Percentiles rank a stretch among this genome's conserved stretches.
These are phyloP conservation scores for Psilocybe subaeruginosa DNA, from an alignment of 768 basidiomycete genomes.

Conservation along the genomic window DNA sequence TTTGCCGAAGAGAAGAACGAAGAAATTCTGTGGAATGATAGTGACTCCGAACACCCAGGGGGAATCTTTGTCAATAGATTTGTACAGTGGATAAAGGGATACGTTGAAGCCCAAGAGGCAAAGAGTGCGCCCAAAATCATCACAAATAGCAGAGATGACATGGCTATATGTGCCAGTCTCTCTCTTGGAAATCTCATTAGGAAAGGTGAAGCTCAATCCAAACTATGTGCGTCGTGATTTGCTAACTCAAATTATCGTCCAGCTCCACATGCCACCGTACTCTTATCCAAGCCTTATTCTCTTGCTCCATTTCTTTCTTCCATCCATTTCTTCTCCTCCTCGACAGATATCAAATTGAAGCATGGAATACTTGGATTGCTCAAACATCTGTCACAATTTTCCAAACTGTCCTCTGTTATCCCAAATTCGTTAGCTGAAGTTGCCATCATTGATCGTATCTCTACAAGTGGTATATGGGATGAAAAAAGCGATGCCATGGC, in stretches of 20 bases:
- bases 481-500: slow-evolving; percentile 77
- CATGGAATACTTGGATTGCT: slow-evolving; percentile 88
- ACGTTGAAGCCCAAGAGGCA: slow-evolving; percentile 43
- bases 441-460: slow-evolving; percentile 63
- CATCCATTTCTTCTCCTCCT: slow-evolving; percentile 51
- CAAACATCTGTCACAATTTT: slow-evolving; percentile 81
- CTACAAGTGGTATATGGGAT: slow-evolving; percentile 69
- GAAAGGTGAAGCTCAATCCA: slow-evolving; percentile 53
- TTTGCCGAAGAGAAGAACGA: slow-evolving; percentile 81
- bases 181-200: slow-evolving; percentile 82
- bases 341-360: slow-evolving; percentile 79
- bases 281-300: slow-evolving; percentile 67
- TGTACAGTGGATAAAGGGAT: slow-evolving; percentile 73
- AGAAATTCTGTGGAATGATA: slow-evolving; percentile 77
- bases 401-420: slow-evolving; percentile 59
- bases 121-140: slow-evolving; percentile 26
- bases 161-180: slow-evolving; percentile 82
- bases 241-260: slow-evolving; percentile 1
- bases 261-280: slow-evolving; percentile 63
- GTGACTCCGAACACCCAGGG: slow-evolving; percentile 57
- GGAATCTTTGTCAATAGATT: slow-evolving; percentile 74
- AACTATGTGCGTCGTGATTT: neutral
- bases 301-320: slow-evolving; percentile 67
- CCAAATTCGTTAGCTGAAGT: slow-evolving; percentile 61
- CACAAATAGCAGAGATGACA: slow-evolving; percentile 58